Percentiles rank a stretch among this genome's conserved stretches.
Evolutionary conservation across 345 rosid genomes (phyloP).

Genomic region (Pistacia atlantica): DNA sequence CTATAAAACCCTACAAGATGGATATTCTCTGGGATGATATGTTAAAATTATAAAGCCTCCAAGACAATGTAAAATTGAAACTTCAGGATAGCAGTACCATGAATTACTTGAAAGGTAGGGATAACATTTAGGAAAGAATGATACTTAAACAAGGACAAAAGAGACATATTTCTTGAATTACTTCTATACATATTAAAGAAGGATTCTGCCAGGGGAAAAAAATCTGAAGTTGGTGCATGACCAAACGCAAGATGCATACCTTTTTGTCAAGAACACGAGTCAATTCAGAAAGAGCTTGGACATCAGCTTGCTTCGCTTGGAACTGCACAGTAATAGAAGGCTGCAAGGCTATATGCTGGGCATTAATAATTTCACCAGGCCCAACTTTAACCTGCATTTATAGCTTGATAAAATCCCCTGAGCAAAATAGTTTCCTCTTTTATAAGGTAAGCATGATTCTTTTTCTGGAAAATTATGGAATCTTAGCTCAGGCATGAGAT

Average conservation of each 20-base stretch:
- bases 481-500: neutral
- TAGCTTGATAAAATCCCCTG: constrained; percentile 51
- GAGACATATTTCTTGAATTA: constrained; percentile 4
- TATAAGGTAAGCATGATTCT: neutral
- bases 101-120: neutral
- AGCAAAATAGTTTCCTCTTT: constrained; percentile 26
- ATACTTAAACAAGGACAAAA: neutral
- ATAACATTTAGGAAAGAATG: neutral
- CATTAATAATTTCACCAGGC: constrained; percentile 34
- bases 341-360: constrained; percentile 39
- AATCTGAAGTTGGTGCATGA: constrained; percentile 10
- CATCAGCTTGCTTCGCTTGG: constrained; percentile 64
- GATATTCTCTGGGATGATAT: neutral
- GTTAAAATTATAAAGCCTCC: neutral
- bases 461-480: neutral
- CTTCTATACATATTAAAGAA: neutral
- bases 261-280: constrained; percentile 55
- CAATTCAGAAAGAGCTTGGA: constrained; percentile 59
- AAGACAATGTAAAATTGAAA: neutral
- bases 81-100: neutral
- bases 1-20: neutral
- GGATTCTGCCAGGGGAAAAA: neutral
- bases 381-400: constrained; percentile 42
- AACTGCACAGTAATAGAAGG: constrained; percentile 41
- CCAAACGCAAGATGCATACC: constrained; percentile 38